A percentile compares a stretch with the other conserved stretches of the same genome.
Evolutionary conservation across 441 rosid genomes (phyloP).

Genomic region (Erodium trifolium): DNA sequence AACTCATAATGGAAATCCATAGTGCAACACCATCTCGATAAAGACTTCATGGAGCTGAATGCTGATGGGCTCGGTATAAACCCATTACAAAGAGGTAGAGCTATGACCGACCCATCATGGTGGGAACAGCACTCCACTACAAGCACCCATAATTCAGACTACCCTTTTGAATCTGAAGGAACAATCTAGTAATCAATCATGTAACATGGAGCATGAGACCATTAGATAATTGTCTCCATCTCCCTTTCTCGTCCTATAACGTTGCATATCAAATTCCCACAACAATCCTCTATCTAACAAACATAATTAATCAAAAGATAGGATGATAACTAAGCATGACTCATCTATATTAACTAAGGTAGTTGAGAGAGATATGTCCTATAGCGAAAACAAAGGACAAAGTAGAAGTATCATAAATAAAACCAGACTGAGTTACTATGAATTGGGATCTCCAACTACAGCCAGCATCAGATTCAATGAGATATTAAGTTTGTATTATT

Average conservation of each 20-base stretch:
- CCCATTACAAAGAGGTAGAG: constrained; percentile 4
- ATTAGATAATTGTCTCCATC: neutral
- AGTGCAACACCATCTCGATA: constrained; percentile 1
- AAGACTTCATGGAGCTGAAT: neutral
- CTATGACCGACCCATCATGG: neutral
- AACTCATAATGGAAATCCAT: constrained; percentile 1
- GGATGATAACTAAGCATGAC: neutral
- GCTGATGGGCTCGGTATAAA: constrained; percentile 1
- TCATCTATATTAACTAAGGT: constrained; percentile 2
- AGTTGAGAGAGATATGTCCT: neutral
- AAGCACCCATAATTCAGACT: neutral
- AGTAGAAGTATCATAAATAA: neutral
- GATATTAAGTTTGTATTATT: neutral
- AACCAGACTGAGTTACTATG: neutral
- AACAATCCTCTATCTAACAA: constrained; percentile 1
- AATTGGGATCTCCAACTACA: neutral
- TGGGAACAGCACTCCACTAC: neutral
- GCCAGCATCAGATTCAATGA: neutral
- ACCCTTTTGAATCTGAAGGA: neutral
- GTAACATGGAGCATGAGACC: neutral
- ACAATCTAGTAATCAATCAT: neutral
- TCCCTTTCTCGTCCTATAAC: neutral
- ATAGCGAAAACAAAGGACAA: neutral
- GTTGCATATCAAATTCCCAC: neutral
- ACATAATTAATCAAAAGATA: neutral